Evolutionary conservation across 2,329 filamentous ascomycete species (phyloP).

Genomic region (Trichophaea hybrida): DNA sequence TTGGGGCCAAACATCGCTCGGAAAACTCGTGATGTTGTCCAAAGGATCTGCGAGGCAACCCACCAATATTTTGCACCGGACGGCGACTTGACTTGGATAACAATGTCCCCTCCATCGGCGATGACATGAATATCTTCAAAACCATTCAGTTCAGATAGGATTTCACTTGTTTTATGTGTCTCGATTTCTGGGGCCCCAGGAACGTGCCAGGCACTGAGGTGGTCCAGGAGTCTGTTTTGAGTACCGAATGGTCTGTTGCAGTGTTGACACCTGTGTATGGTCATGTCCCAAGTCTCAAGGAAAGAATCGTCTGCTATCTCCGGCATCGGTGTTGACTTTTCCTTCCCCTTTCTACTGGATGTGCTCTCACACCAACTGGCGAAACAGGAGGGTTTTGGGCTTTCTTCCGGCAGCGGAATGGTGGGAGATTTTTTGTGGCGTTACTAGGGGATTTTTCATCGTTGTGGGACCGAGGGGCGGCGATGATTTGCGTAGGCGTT

Average conservation of each 20-base stretch:
- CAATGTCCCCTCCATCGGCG: background rate
- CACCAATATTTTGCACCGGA: background rate
- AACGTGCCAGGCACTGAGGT: background rate
- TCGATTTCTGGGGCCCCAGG: background rate
- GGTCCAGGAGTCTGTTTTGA: background rate
- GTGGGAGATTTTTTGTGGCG: no score
- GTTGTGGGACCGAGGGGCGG: no score
- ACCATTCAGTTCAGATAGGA: background rate
- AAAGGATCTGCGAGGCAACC: background rate
- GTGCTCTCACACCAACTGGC: no score
- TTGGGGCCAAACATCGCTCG: background rate
- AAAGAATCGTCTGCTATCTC: conserved; percentile 8
- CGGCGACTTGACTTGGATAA: background rate
- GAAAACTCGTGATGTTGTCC: background rate
- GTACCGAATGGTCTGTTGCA: background rate
- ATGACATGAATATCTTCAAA: background rate
- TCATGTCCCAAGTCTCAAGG: background rate
- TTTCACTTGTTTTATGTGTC: background rate
- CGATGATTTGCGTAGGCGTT: no score
- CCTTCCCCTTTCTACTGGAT: conserved; percentile 2
- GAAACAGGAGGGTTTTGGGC: no score
- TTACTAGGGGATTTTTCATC: no score
- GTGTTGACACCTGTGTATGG: background rate
- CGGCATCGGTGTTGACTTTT: conserved; percentile 23
- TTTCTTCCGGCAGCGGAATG: no score